phyloP scores from a whole-genome alignment of 2,329 filamentous ascomycete species.

The Pseudogymnoascus sp. region DNA sequence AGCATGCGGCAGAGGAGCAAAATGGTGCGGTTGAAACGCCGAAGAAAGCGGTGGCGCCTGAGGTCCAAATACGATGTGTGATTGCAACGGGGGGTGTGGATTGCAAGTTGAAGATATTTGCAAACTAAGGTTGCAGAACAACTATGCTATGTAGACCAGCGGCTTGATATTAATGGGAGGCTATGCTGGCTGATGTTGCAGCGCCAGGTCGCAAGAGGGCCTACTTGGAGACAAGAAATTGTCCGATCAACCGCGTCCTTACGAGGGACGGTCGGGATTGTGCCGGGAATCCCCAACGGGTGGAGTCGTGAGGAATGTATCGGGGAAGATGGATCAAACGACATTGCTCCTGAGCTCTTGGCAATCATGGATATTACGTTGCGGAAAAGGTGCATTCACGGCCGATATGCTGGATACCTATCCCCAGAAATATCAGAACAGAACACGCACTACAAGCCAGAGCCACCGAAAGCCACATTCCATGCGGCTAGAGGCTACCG shows the following conservation, averaged over 20 bases:
- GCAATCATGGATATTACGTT: neutral
- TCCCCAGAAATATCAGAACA: neutral
- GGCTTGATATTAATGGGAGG: neutral
- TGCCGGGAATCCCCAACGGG: neutral
- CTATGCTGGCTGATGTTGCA: neutral
- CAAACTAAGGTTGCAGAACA: constrained; percentile 25
- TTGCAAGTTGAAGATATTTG: constrained; percentile 70
- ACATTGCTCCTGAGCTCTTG: neutral
- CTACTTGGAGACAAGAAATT: neutral
- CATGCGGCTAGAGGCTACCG: too few relatives aligned
- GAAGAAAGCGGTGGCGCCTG: constrained; percentile 33
- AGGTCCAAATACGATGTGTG: constrained; percentile 68
- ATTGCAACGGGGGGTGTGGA: constrained; percentile 85
- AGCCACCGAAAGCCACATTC: neutral
- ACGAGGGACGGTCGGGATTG: neutral
- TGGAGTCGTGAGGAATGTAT: too few relatives aligned
- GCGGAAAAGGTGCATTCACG: neutral
- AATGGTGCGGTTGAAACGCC: constrained; percentile 36
- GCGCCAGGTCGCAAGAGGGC: neutral
- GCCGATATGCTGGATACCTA: neutral
- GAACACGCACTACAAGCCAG: neutral
- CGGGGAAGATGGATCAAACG: neutral
- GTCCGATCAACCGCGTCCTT: neutral
- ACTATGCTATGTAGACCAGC: too few relatives aligned
- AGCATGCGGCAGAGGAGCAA: constrained; percentile 35